Evolutionary conservation across 441 rosid genomes (phyloP).

Genomic region (Pelargonium myrrhifolium): DNA sequence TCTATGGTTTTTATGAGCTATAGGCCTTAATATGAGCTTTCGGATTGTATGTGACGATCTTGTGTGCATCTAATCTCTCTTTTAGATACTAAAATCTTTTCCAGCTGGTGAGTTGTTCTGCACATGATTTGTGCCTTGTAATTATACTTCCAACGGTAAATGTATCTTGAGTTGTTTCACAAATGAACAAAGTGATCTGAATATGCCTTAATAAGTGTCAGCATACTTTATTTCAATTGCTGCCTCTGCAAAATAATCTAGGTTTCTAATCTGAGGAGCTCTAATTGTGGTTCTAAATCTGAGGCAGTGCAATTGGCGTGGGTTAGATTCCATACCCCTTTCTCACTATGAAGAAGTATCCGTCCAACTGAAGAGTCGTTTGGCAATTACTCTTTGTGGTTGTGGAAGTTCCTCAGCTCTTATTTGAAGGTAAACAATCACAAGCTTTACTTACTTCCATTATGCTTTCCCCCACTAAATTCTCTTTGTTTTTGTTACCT

Average conservation of each 20-base stretch:
- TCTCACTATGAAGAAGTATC: neutral
- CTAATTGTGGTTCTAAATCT: neutral
- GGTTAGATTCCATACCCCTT: no score
- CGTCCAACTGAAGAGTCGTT: neutral
- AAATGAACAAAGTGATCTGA: no score
- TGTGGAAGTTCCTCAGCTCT: neutral
- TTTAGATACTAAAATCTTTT: neutral
- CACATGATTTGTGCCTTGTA: neutral
- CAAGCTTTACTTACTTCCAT: neutral
- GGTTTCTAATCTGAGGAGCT: constrained; percentile 17
- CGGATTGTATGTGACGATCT: neutral
- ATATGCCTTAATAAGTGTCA: no score
- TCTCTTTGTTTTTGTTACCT: constrained; percentile 6
- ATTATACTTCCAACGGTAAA: neutral
- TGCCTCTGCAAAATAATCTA: constrained; percentile 1
- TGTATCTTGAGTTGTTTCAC: neutral
- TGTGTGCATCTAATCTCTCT: neutral
- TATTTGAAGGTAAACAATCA: neutral
- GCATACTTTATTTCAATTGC: neutral
- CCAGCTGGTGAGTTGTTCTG: neutral
- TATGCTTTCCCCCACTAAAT: neutral
- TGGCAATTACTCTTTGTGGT: neutral
- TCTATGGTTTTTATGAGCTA: neutral
- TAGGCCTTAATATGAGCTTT: neutral
- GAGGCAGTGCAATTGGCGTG: no score